Evolutionary conservation across 2,329 filamentous ascomycete species (phyloP).

Genomic region (Colletotrichum acutatum): DNA sequence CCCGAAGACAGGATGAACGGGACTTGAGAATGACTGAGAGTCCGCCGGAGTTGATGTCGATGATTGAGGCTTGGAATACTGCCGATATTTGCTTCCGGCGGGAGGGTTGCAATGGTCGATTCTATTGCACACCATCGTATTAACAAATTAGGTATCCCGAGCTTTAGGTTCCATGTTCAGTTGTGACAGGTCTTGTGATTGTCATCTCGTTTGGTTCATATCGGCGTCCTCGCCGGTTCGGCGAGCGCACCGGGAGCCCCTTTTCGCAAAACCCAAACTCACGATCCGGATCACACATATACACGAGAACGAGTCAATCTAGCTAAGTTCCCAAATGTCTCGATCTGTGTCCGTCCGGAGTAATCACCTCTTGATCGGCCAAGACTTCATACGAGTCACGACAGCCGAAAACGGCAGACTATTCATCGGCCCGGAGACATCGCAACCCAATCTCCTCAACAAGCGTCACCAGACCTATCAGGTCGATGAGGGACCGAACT

Average conservation of each 20-base stretch:
- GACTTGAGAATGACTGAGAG: no score
- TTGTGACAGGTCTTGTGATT: not conserved
- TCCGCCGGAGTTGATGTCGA: not conserved
- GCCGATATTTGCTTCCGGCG: not conserved
- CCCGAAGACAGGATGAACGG: no score
- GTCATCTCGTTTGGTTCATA: not conserved
- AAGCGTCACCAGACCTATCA: no score
- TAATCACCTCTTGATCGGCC: not conserved
- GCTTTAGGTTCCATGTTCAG: not conserved
- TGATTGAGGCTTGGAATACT: not conserved
- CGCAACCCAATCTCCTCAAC: no score
- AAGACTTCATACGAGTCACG: not conserved
- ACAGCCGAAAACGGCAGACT: no score
- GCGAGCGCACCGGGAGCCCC: not conserved
- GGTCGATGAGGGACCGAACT: no score
- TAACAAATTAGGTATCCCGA: not conserved
- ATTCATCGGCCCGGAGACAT: no score
- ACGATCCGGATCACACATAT: not conserved
- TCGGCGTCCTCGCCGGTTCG: not conserved
- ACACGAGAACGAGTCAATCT: not conserved
- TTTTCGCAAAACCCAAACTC: not conserved
- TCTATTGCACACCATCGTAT: not conserved
- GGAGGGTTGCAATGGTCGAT: not conserved
- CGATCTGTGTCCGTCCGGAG: not conserved
- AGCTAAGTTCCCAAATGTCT: not conserved